Percentiles rank a stretch among this genome's conserved stretches.
These are phyloP conservation scores for Aspergillus asperescens DNA, from an alignment of 495 filamentous ascomycete genomes.

Conservation along the genomic window DNA sequence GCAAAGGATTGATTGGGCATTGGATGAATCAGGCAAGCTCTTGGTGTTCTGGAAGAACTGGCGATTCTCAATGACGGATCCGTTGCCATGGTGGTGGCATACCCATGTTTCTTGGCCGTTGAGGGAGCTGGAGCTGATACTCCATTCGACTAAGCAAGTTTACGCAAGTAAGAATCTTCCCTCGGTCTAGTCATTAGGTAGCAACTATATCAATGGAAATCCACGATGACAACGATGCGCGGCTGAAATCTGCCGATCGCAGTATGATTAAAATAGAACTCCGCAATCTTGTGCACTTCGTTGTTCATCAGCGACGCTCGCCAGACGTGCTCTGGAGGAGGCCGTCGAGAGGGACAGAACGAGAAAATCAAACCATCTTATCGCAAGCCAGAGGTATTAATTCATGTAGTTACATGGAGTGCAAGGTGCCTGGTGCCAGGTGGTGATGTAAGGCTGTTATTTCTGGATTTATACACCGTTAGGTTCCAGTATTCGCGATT, in stretches of 20 bases:
- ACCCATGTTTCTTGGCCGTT: constrained; percentile 36
- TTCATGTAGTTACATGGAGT: no score
- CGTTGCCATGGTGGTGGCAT: constrained; percentile 47
- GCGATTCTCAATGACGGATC: constrained; percentile 32
- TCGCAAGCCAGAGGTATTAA: no score
- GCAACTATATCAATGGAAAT: background rate
- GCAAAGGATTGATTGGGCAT: constrained; percentile 9
- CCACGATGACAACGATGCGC: constrained; percentile 3
- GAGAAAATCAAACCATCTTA: no score
- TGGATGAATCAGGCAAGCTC: constrained; percentile 6
- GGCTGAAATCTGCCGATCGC: background rate
- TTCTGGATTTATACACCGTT: background rate
- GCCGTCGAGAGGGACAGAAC: background rate
- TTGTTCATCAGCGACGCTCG: background rate
- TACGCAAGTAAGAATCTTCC: background rate
- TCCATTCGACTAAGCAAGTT: constrained; percentile 17
- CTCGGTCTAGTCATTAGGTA: background rate
- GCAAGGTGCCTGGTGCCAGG: no score
- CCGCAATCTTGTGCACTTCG: background rate
- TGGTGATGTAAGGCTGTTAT: background rate
- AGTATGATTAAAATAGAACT: background rate
- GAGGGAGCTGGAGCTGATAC: constrained; percentile 25
- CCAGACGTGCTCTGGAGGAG: no score
- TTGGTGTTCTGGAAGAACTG: constrained; percentile 34
- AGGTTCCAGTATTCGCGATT: constrained; percentile 3